Conservation (phyloP, 1,139 yeast species). For the Eremothecium coryli region DNA sequence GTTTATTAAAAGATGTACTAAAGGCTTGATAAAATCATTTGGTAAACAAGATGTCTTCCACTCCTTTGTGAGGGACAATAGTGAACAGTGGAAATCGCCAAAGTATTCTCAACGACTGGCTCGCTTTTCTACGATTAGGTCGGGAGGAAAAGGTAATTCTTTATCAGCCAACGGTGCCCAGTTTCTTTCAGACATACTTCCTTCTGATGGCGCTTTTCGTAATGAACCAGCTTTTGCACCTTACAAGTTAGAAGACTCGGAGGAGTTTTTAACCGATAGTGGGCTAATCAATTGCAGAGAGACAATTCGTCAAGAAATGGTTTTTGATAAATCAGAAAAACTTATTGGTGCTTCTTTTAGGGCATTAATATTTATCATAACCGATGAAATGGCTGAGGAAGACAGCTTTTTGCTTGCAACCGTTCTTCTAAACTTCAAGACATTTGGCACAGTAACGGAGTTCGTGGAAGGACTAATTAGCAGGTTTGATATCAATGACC, state of each 20-base stretch:
- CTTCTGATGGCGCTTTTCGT: constrained; percentile 38
- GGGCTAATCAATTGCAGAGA: constrained; percentile 26
- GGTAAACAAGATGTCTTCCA: constrained; percentile 15
- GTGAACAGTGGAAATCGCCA: constrained; percentile 14
- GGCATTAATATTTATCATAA: constrained; percentile 60
- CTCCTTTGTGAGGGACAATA: constrained; percentile 18
- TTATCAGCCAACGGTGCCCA: constrained; percentile 54
- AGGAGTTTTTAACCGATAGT: constrained; percentile 4
- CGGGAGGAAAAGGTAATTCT: constrained; percentile 46
- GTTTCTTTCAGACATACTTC: constrained; percentile 33
- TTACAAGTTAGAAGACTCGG: constrained; percentile 22
- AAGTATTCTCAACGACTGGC: constrained; percentile 23
- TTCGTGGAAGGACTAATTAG: constrained; percentile 60
- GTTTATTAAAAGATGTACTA: constrained; percentile 55
- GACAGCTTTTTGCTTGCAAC: constrained; percentile 65
- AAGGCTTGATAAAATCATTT: constrained; percentile 46
- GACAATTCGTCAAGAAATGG: constrained; percentile 35
- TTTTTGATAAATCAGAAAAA: constrained; percentile 42
- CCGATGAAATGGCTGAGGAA: constrained; percentile 57
- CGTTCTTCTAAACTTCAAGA: constrained; percentile 71
- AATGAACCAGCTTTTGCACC: constrained; percentile 34
- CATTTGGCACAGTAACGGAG: constrained; percentile 61
- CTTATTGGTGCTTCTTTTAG: constrained; percentile 72
- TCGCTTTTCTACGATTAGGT: constrained; percentile 53
- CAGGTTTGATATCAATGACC: constrained; percentile 50